phyloP scores from a whole-genome alignment of 2,329 filamentous ascomycete genomes.

The Verticillium zaregamsianum region DNA sequence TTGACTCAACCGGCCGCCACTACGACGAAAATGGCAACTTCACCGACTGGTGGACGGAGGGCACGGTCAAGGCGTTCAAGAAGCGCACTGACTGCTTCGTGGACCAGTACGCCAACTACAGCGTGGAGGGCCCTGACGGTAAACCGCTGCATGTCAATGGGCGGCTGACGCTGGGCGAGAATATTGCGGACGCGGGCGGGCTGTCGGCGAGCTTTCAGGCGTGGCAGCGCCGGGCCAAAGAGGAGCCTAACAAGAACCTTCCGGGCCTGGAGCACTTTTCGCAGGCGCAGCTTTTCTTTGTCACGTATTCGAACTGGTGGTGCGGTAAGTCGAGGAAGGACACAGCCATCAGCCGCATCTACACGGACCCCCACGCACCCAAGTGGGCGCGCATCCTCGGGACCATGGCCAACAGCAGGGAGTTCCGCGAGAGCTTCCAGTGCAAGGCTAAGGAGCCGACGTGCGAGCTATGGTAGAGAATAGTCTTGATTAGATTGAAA shows the following conservation, averaged over 20 bases:
- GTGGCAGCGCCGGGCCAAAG: constrained; percentile 56
- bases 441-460: constrained; percentile 50
- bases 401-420: constrained; percentile 62
- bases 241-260: constrained; percentile 47
- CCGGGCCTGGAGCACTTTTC: constrained; percentile 59
- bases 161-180: constrained; percentile 60
- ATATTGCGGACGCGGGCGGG: constrained; percentile 68
- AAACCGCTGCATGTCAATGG: constrained; percentile 60
- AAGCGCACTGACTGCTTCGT: constrained; percentile 61
- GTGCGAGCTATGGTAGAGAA: constrained; percentile 10
- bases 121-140: constrained; percentile 50
- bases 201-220: constrained; percentile 58
- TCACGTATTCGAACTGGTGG: constrained; percentile 62
- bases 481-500: background rate
- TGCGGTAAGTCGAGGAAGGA: constrained; percentile 61
- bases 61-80: constrained; percentile 54
- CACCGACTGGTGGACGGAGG: constrained; percentile 63
- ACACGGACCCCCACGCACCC: constrained; percentile 63
- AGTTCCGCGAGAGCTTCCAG: constrained; percentile 64
- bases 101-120: constrained; percentile 61
- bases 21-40: constrained; percentile 63
- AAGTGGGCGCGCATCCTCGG: constrained; percentile 57
- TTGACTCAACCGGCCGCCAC: constrained; percentile 61
- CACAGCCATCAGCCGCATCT: constrained; percentile 51
- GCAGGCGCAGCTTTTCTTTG: constrained; percentile 67